Conservation (phyloP, 805 yeast genomes). For the Candida easanensis region DNA sequence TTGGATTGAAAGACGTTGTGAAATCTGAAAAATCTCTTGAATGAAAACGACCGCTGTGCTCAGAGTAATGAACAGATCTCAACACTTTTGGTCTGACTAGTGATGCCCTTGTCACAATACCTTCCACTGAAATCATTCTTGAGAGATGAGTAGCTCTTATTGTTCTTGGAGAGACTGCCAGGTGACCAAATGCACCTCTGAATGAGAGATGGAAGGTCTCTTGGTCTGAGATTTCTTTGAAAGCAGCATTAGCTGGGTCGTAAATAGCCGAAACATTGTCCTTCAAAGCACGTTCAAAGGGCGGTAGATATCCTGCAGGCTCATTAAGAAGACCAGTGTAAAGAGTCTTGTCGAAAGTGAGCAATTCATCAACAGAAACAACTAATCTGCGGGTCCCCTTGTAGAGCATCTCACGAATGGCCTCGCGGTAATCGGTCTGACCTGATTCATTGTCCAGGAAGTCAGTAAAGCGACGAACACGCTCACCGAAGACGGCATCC, state of each 20-base stretch:
- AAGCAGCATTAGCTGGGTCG: slow-evolving; percentile 55
- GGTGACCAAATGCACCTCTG: slow-evolving; percentile 88
- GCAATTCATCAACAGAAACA: slow-evolving; percentile 80
- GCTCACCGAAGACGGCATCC: slow-evolving; percentile 64
- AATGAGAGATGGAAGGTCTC: slow-evolving; percentile 74
- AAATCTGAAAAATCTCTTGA: slow-evolving; percentile 92
- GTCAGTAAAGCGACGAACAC: slow-evolving; percentile 86
- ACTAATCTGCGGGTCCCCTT: slow-evolving; percentile 63
- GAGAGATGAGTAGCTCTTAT: slow-evolving; percentile 75
- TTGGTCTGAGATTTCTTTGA: slow-evolving; percentile 51
- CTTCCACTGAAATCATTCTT: slow-evolving; percentile 83
- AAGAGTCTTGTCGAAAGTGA: slow-evolving; percentile 75
- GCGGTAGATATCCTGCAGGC: slow-evolving; percentile 87
- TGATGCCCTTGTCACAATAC: slow-evolving; percentile 92
- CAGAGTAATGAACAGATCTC: slow-evolving; percentile 91
- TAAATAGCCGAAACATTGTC: slow-evolving; percentile 75
- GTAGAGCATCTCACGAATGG: slow-evolving; percentile 69
- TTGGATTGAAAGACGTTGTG: slow-evolving; percentile 84
- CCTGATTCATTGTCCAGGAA: slow-evolving; percentile 64
- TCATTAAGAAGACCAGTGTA: slow-evolving; percentile 72
- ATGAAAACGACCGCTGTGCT: slow-evolving; percentile 76
- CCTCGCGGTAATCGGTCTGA: slow-evolving; percentile 60
- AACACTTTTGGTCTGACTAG: slow-evolving; percentile 89
- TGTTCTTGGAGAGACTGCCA: slow-evolving; percentile 84
- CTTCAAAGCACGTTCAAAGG: slow-evolving; percentile 81